Evolutionary conservation across 2,329 filamentous ascomycete genomes (phyloP).

Genomic region (Cercospora beticola): DNA sequence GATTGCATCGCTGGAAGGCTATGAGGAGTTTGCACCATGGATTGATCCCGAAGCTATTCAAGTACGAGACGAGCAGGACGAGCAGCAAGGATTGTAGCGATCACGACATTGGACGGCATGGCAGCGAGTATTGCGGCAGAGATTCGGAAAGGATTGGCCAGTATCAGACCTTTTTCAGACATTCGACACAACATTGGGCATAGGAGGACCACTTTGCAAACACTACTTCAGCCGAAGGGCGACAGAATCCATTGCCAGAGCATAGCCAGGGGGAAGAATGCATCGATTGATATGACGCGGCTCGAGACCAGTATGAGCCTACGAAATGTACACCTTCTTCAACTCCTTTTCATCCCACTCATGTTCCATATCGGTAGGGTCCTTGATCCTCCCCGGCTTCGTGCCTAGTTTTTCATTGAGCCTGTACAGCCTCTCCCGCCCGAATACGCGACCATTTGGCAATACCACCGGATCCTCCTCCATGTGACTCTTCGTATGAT

Average conservation of each 20-base stretch:
- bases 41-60: background rate
- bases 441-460: constrained; percentile 85
- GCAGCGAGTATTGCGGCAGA: background rate
- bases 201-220: background rate
- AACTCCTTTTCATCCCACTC: constrained; percentile 62
- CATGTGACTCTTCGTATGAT: constrained; percentile 91
- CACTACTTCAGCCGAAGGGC: background rate
- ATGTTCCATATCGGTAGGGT: constrained; percentile 66
- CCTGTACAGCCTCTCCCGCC: constrained; percentile 68
- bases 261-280: background rate
- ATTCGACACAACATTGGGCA: background rate
- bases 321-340: constrained; percentile 91
- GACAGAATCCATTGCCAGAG: background rate
- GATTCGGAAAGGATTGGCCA: background rate
- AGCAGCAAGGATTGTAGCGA: background rate
- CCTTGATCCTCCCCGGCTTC: constrained; percentile 65
- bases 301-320: constrained; percentile 6
- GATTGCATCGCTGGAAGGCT: background rate
- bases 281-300: background rate
- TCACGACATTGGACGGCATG: background rate
- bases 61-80: background rate
- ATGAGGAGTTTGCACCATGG: constrained; percentile 5
- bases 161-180: background rate
- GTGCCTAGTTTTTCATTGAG: constrained; percentile 79
- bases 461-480: constrained; percentile 83